These are phyloP conservation scores for Pseudomonodictys pantanalensis DNA, from an alignment of 495 filamentous ascomycete species.

Conservation along the genomic window DNA sequence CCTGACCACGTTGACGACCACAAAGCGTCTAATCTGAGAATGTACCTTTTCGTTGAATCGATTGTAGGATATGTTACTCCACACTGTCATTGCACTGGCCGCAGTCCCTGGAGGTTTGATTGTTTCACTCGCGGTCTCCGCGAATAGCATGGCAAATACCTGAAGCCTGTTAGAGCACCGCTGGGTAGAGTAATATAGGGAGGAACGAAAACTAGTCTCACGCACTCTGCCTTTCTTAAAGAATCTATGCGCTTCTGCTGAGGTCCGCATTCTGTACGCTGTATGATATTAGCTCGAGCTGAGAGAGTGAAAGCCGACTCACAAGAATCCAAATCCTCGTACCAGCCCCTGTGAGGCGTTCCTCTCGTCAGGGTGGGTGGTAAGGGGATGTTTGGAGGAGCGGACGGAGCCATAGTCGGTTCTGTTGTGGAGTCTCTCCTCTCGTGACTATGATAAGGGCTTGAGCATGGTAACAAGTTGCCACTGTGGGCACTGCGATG, in stretches of 20 bases:
- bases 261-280: neutral
- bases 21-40: slow-evolving; percentile 27
- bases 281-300: neutral
- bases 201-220: too few relatives aligned
- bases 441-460: too few relatives aligned
- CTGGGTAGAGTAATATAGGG: neutral
- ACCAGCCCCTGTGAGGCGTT: neutral
- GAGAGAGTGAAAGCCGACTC: neutral
- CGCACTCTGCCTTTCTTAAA: neutral
- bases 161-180: neutral
- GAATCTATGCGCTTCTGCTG: neutral
- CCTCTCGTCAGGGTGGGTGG: neutral
- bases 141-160: slow-evolving; percentile 23
- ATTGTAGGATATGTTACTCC: slow-evolving; percentile 9
- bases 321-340: neutral
- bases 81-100: slow-evolving; percentile 7
- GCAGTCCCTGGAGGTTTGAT: neutral
- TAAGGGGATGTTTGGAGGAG: too few relatives aligned
- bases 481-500: too few relatives aligned
- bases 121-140: slow-evolving; percentile 7
- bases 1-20: slow-evolving; percentile 17
- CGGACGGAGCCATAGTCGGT: too few relatives aligned
- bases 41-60: neutral
- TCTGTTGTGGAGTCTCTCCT: too few relatives aligned
- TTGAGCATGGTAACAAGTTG: too few relatives aligned